Conservation (phyloP, 148 eudicot species). For the Limonium bicolor region DNA sequence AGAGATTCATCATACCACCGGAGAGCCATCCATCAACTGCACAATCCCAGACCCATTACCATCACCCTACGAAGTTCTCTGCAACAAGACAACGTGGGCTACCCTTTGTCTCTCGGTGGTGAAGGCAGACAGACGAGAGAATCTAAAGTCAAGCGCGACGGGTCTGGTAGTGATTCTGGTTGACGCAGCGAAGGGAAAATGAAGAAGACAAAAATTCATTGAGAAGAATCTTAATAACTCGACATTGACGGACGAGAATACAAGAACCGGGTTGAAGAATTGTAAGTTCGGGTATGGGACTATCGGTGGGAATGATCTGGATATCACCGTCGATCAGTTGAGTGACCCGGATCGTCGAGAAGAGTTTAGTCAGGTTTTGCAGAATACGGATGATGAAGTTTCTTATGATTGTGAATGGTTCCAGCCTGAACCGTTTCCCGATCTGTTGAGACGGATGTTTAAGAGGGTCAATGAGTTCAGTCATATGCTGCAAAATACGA, state of each 20-base stretch:
- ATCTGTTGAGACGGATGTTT: neutral
- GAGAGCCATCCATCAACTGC: too few relatives aligned
- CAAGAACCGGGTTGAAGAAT: neutral
- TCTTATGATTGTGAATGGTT: constrained; percentile 2
- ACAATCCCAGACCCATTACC: too few relatives aligned
- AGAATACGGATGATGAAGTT: neutral
- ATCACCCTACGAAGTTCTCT: too few relatives aligned
- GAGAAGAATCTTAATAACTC: neutral
- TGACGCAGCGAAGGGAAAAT: neutral
- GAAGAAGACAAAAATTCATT: neutral
- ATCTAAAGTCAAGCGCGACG: neutral
- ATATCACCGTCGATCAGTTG: neutral
- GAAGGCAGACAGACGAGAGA: neutral
- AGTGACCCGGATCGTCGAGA: neutral
- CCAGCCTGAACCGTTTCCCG: neutral
- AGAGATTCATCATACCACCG: too few relatives aligned
- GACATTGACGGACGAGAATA: neutral
- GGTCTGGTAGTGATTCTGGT: neutral
- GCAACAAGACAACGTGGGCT: neutral
- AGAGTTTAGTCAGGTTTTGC: neutral
- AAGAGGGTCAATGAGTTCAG: neutral
- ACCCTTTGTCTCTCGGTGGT: neutral
- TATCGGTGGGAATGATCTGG: neutral
- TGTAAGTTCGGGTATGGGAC: neutral
- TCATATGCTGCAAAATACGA: neutral